Percentiles rank a stretch among this genome's conserved stretches.
These are phyloP conservation scores for Salvia rosmarinus DNA, from an alignment of 257 asterid genomes.

Conservation along the genomic window DNA sequence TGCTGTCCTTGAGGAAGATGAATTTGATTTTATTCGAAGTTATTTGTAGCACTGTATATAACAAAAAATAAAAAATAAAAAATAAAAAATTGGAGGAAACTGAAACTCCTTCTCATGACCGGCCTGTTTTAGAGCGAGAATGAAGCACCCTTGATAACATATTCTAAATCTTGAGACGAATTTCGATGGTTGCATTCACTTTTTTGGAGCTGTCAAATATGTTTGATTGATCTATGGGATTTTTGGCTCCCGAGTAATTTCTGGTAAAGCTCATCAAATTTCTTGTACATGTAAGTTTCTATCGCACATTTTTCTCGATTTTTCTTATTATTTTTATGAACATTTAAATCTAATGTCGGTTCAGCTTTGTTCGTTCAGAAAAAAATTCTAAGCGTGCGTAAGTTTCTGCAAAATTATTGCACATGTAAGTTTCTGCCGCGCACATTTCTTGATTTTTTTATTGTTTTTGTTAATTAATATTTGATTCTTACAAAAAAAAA, in stretches of 20 bases:
- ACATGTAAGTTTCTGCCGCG: conserved; percentile 37
- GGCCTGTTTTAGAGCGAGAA: conserved; percentile 24
- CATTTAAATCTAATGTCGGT: conserved; percentile 24
- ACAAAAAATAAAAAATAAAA: neutral
- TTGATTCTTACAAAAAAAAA: neutral
- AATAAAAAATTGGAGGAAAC: conserved; percentile 22
- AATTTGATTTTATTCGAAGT: conserved; percentile 13
- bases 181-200: conserved; percentile 30
- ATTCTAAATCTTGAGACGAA: conserved; percentile 40
- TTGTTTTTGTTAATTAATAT: conserved; percentile 4
- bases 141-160: conserved; percentile 26
- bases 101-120: conserved; percentile 30
- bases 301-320: conserved; percentile 15
- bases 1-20: neutral
- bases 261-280: conserved; percentile 33
- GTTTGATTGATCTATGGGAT: conserved; percentile 42
- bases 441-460: conserved; percentile 22
- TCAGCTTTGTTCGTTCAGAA: conserved; percentile 29
- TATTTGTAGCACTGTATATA: conserved; percentile 5
- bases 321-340: conserved; percentile 7
- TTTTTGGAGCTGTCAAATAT: conserved; percentile 46
- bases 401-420: conserved; percentile 31
- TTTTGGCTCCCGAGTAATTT: conserved; percentile 26
- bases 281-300: conserved; percentile 45
- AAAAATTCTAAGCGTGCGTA: neutral